Conservation (phyloP, 2,329 filamentous ascomycete genomes). For the Saccharata proteae region DNA sequence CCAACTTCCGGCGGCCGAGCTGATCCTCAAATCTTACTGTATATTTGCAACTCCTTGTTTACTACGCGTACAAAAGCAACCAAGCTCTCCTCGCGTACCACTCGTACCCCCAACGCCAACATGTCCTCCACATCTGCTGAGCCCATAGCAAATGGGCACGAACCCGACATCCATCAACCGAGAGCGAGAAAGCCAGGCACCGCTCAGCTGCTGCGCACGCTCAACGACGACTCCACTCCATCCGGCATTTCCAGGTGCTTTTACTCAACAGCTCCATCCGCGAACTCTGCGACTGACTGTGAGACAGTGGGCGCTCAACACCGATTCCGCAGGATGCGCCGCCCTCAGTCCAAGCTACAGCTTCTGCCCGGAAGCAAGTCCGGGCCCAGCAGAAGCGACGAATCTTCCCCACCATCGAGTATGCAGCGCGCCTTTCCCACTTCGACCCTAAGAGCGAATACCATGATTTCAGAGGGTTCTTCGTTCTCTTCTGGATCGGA, state of each 20-base stretch:
- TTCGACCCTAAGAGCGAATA: conserved; percentile 90
- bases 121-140: conserved; percentile 6
- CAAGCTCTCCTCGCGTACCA: conserved; percentile 3
- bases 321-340: conserved; percentile 80
- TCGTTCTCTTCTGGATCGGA: conserved; percentile 95
- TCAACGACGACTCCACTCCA: conserved; percentile 19
- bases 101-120: conserved; percentile 1
- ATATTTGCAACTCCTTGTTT: no score
- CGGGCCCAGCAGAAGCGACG: conserved; percentile 70
- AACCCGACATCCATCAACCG: conserved; percentile 17
- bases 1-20: background rate
- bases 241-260: conserved; percentile 25
- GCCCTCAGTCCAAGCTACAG: conserved; percentile 80
- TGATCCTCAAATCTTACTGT: background rate
- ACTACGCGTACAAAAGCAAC: no score
- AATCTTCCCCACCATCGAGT: conserved; percentile 88
- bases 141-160: conserved; percentile 13
- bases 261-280: background rate
- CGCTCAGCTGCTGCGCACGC: conserved; percentile 23
- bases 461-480: conserved; percentile 92
- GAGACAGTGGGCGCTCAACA: conserved; percentile 62
- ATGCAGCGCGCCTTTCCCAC: conserved; percentile 80
- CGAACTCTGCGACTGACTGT: conserved; percentile 3
- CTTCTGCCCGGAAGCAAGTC: conserved; percentile 69
- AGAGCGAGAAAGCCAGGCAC: conserved; percentile 24